Percentiles rank a stretch among this genome's conserved stretches.
Evolutionary conservation across 306 rosid genomes (phyloP).

Genomic region (Fagus crenata): DNA sequence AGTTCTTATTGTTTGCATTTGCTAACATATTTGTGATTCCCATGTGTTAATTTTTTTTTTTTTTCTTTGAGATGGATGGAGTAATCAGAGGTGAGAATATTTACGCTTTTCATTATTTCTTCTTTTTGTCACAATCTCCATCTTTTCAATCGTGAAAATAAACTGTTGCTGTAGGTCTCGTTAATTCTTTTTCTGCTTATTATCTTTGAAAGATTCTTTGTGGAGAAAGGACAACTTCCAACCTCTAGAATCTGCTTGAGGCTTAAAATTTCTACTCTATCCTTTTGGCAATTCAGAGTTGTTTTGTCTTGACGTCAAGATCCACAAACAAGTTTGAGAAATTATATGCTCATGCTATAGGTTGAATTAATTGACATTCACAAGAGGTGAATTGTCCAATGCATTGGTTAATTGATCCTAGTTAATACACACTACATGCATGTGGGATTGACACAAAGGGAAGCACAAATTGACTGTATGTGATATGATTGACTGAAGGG

Average conservation of each 20-base stretch:
- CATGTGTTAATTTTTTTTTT: not conserved
- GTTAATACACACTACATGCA: not conserved
- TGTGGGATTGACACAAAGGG: not conserved
- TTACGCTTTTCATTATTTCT: not conserved
- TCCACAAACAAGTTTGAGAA: not conserved
- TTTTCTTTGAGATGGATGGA: not conserved
- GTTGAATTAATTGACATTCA: not conserved
- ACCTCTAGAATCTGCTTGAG: not conserved
- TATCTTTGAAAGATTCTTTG: no score
- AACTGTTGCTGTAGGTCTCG: not conserved
- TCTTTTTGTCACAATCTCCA: not conserved
- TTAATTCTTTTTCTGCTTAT: not conserved
- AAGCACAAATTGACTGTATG: slow-evolving; percentile 10
- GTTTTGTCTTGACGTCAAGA: not conserved
- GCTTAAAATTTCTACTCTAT: not conserved
- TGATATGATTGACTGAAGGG: not conserved
- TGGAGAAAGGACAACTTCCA: not conserved
- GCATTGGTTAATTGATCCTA: not conserved
- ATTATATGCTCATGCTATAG: not conserved
- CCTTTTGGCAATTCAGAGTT: not conserved
- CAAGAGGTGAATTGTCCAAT: not conserved
- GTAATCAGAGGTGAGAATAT: not conserved
- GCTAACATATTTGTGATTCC: not conserved
- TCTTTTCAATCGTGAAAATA: not conserved
- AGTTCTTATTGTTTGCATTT: not conserved